phyloP scores from a whole-genome alignment of 2,329 filamentous ascomycete genomes.

The Calonectria hawksworthii region DNA sequence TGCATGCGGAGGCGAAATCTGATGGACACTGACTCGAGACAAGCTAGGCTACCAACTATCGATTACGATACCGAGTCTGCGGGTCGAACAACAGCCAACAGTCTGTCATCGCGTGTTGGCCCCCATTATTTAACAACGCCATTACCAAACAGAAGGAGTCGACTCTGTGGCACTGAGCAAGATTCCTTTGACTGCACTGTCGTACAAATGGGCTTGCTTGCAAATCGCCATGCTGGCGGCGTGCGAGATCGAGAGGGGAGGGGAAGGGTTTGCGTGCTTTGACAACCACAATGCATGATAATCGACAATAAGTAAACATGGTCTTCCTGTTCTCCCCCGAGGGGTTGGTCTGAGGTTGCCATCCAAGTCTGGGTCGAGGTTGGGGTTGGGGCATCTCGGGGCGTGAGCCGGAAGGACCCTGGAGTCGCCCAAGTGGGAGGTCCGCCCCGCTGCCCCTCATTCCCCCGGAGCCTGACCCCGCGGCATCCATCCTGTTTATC shows the following conservation, averaged over 20 bases:
- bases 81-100: neutral
- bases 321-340: neutral
- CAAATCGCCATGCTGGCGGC: neutral
- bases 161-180: neutral
- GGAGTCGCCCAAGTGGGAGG: neutral
- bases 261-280: neutral
- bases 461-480: conserved; percentile 21
- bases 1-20: neutral
- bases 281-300: neutral
- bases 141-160: neutral
- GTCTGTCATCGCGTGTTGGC: neutral
- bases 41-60: neutral
- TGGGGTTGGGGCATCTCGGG: conserved; percentile 9
- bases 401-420: conserved; percentile 8
- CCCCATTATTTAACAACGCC: neutral
- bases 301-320: neutral
- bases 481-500: conserved; percentile 9
- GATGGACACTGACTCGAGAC: conserved; percentile 5
- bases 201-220: neutral
- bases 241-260: neutral
- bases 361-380: neutral
- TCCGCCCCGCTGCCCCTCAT: conserved; percentile 11
- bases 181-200: too few relatives aligned
- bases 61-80: neutral
- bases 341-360: neutral